These are phyloP conservation scores for Pulicaria dysenterica DNA, from an alignment of 129 eudicot genomes.

Conservation along the genomic window DNA sequence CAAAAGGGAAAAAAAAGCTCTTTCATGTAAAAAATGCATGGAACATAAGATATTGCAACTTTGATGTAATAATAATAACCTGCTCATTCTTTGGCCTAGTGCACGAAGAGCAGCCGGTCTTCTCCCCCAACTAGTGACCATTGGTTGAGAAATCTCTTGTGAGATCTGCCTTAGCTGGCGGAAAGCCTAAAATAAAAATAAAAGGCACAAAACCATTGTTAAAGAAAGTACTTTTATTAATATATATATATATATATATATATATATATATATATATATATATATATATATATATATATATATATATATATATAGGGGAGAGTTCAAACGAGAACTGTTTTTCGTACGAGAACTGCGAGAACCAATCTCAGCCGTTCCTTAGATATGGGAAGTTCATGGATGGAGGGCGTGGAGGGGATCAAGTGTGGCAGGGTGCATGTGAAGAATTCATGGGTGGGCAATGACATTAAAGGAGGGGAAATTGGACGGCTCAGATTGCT, in stretches of 20 bases:
- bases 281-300: too few relatives aligned
- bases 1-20: background rate
- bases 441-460: too few relatives aligned
- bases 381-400: too few relatives aligned
- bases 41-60: background rate
- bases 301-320: too few relatives aligned
- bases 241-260: background rate
- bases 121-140: slow-evolving; percentile 83
- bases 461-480: too few relatives aligned
- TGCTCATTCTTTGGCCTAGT: slow-evolving; percentile 87
- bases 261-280: too few relatives aligned
- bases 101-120: slow-evolving; percentile 90
- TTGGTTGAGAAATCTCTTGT: slow-evolving; percentile 79
- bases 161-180: slow-evolving; percentile 85
- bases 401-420: too few relatives aligned
- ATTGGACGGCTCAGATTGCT: too few relatives aligned
- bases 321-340: too few relatives aligned
- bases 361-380: too few relatives aligned
- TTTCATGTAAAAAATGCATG: background rate
- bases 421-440: too few relatives aligned
- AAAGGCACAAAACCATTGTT: background rate
- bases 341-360: too few relatives aligned
- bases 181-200: slow-evolving; percentile 61
- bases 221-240: background rate
- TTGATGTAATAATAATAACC: slow-evolving; percentile 32